phyloP scores from a whole-genome alignment of 441 rosid genomes.

The Populus hybrid region DNA sequence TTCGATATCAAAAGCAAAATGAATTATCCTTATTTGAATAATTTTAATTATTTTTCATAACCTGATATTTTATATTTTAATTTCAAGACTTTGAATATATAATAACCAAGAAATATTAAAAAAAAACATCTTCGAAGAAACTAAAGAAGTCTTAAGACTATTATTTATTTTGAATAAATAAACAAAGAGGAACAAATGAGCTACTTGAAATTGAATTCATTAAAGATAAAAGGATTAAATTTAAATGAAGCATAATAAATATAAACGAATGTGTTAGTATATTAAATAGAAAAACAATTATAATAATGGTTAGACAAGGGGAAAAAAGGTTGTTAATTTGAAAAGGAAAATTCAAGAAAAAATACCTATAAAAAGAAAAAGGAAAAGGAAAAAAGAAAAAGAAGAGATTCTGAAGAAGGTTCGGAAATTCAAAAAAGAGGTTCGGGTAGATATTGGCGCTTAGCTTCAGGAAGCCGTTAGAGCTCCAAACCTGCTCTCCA shows the following conservation, averaged over 20 bases:
- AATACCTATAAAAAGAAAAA: too few relatives aligned
- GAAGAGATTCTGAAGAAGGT: slow-evolving; percentile 13
- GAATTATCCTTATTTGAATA: not conserved
- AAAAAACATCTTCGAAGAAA: not conserved
- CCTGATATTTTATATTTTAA: too few relatives aligned
- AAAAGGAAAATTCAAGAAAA: too few relatives aligned
- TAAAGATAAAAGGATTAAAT: not conserved
- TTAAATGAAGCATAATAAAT: not conserved
- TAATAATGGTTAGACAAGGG: not conserved
- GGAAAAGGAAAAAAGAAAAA: not conserved
- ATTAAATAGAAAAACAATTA: not conserved
- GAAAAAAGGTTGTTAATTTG: not conserved
- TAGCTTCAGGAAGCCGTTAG: slow-evolving; percentile 56
- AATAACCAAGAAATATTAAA: too few relatives aligned
- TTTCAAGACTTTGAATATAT: not conserved
- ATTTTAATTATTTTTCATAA: not conserved
- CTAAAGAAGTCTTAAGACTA: not conserved
- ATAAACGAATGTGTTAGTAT: not conserved
- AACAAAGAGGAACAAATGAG: not conserved
- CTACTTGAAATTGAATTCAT: not conserved
- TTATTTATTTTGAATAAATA: not conserved
- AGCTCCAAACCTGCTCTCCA: slow-evolving; percentile 24
- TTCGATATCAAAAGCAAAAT: not conserved
- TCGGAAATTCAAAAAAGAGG: slow-evolving; percentile 39
- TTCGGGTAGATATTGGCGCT: slow-evolving; percentile 1